phyloP scores from a whole-genome alignment of 192 early-diverging fungal species.

The Phlyctochytrium planicorne region DNA sequence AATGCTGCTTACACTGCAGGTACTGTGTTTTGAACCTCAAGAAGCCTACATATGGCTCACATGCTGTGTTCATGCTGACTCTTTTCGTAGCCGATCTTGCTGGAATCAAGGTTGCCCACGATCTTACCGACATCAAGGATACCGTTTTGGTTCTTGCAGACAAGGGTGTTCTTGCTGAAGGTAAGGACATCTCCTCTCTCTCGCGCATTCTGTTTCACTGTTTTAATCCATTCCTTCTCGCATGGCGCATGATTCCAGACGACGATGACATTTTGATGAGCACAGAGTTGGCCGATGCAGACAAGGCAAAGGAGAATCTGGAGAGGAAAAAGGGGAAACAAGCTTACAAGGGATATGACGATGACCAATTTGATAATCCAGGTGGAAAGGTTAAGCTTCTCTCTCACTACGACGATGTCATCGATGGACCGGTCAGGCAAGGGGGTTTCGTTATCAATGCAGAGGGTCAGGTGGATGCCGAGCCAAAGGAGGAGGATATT shows the following conservation, averaged over 20 bases:
- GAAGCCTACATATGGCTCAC: not conserved
- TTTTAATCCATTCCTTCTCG: not conserved
- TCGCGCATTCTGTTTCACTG: not conserved
- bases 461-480: conserved; percentile 40
- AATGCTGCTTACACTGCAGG: not conserved
- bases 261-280: conserved; percentile 76
- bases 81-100: conserved; percentile 52
- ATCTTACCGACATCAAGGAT: conserved; percentile 69
- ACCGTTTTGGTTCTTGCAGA: conserved; percentile 88
- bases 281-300: conserved; percentile 63
- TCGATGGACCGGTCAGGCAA: conserved; percentile 38
- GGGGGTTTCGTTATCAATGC: conserved; percentile 60
- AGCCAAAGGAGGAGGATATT: conserved; percentile 27
- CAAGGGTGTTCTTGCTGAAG: conserved; percentile 61
- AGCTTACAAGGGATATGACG: conserved; percentile 72
- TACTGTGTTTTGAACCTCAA: not conserved
- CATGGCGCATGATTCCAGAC: conserved; percentile 29
- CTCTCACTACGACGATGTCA: conserved; percentile 80
- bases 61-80: not conserved
- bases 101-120: conserved; percentile 77
- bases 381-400: conserved; percentile 58
- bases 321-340: conserved; percentile 71
- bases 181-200: not conserved
- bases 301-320: conserved; percentile 66
- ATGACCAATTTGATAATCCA: conserved; percentile 50